Evolutionary conservation across 75 land plant genomes (phyloP).

Genomic region (Ceratopteris richardii): DNA sequence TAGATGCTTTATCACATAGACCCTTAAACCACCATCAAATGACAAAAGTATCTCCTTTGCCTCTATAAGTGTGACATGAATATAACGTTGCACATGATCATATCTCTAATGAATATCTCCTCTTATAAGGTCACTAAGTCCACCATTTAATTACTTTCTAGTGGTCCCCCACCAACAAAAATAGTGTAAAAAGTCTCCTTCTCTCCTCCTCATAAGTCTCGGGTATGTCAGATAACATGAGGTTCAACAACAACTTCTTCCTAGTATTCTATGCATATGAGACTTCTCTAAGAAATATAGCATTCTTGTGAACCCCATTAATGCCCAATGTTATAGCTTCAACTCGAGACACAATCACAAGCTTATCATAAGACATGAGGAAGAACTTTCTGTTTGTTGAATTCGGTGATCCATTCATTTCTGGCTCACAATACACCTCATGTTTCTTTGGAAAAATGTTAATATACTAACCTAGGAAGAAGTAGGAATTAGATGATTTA

Average conservation of each 20-base stretch:
- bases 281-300: conserved; percentile 67
- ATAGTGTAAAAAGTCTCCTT: conserved; percentile 74
- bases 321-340: conserved; percentile 60
- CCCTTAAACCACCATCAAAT: conserved; percentile 82
- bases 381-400: conserved; percentile 45
- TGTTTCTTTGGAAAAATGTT: conserved; percentile 46
- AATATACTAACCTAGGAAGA: conserved; percentile 58
- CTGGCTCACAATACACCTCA: conserved; percentile 47
- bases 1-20: conserved; percentile 73
- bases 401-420: conserved; percentile 14
- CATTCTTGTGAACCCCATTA: conserved; percentile 54
- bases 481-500: too few relatives aligned
- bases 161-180: conserved; percentile 98
- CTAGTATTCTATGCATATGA: conserved; percentile 56
- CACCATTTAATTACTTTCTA: conserved; percentile 99
- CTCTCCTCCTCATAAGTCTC: conserved; percentile 71
- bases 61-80: conserved; percentile 93
- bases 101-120: conserved; percentile 78
- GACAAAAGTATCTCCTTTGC: conserved; percentile 93
- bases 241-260: conserved; percentile 50
- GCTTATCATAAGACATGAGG: conserved; percentile 58
- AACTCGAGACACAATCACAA: conserved; percentile 61
- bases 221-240: conserved; percentile 65
- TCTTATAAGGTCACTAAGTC: conserved; percentile 89
- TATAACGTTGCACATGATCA: conserved; percentile 73